Evolutionary conservation across 2,329 filamentous ascomycete species (phyloP), one percentile per base, ranked within the genome.

Genomic region (Chaetomium sp.): DNA sequence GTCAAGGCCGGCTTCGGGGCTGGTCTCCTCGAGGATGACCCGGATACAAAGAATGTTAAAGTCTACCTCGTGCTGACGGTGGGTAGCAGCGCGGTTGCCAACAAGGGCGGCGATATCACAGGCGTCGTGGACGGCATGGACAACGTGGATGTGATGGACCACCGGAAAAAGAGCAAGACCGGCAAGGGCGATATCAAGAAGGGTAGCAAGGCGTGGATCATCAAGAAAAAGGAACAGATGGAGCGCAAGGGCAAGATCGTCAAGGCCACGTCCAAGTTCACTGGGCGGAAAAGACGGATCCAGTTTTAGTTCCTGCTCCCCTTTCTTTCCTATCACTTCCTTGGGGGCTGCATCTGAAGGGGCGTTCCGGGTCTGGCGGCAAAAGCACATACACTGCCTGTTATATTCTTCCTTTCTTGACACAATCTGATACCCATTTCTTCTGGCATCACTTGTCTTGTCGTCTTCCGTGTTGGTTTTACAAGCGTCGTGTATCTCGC

Each of bases 1-100:
- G 90, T 98, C 67, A 93, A 91, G 74, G 95, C 95, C 1, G 95
- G 95, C 0, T 99, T 99, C 73, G 94, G 95, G 56, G 95, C 95
- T 0, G 95, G 95, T 79, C 85, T 99, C 38, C 81, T 99, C 56
- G 94, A 98, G 77, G 95, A 99, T 77, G 94, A 98, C 75, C 91
- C 91, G 0, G 94, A 93, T 51, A 99, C 95, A 45, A 99, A 99
- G 83, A 97, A 93, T 74, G 87, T 90, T 70, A 99, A 99, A 82
- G 82, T 96, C n/a, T 99, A 99, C 76, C 83, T 99, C 2, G 94
- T 99, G 0, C 80, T 99, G 35, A 97, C 93, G 0, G 95, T 97
- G 1, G 95, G 94, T 35, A 87, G 86, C 3, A 78, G 78, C 0
- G 79, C 78, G 0, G 74, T 79, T 0, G 79, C 81, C 1, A 81